Evolutionary conservation across 2,329 filamentous ascomycete species (phyloP), one percentile per base, ranked within the genome.

Genomic region (Thermoascus crustaceus): DNA sequence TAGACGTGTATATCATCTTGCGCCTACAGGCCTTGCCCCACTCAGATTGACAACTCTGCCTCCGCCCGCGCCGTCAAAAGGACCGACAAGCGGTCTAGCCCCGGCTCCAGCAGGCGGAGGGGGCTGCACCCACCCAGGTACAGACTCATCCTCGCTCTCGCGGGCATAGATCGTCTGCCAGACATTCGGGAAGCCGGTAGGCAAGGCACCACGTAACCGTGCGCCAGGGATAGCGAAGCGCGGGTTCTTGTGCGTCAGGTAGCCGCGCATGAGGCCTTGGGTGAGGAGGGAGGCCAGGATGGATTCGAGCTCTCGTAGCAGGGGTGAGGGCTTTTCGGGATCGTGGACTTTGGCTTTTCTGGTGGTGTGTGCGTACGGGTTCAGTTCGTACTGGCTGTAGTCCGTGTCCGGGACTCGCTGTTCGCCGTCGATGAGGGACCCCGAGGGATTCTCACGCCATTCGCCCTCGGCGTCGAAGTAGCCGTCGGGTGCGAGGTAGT

Each of bases 191-290:
- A 89, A 95, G 2, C 64, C 64, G 2, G 63, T 66, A 0, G 60
- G 56, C 17, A 65, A 39, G 3, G 66, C 61, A 5, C 61, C 61
- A 4, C 58, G 56, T 16, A 55, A 33, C 26, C 58, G 54, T 16
- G 83, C 78, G 2, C 88, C 87, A 34, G 82, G 77, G 27, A 95
- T 84, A 8, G 86, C 87, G 52, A 95, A 87, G 32, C 83, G 79
- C 27, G 74, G 73, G 52, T 80, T 78, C 17, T 74, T 74, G 50
- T 93, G 85, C 10, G 83, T 84, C 18, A 95, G 73, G 52, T 88
- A 95, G 2, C 88, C 89, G 46, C 81, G 78, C 54, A 95, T 69
- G 16, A 94, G 67, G 1, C 83, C 85, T 58, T 94, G 85, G 32
- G 82, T 77, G 13, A 93, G 75, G 8, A 95, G 72, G 7, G 80